Evolutionary conservation across 441 rosid species (phyloP), one percentile per base, ranked within the genome.

Genomic region (Geranium incanum): DNA sequence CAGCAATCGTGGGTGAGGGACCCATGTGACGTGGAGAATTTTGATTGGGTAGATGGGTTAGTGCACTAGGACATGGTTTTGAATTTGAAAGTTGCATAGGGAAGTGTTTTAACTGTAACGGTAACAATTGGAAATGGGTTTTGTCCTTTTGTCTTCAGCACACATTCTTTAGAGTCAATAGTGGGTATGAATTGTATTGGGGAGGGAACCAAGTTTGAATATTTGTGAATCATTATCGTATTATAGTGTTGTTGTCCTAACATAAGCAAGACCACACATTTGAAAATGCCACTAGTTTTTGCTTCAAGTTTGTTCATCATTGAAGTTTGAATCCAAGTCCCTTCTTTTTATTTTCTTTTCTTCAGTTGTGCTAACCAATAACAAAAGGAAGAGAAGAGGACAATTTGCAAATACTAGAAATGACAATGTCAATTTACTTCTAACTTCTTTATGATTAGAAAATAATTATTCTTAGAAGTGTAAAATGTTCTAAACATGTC

Each of bases 111-210:
- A 15, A 13, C 18, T 13, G 16, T n/a, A 52, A 52, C 60, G 60
- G 60, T 52, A 52, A 52, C 60, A 5, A 52, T 52, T 52, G 60
- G 60, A 52, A 52, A 52, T 52, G 60, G 60, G 60, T 52, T 52
- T 41, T 52, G 60, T 52, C 60, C 19, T 52, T 8, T 52, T 52
- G 13, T 13, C 15, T 52, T 28, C 33, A 28, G 33, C 33, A 28
- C 18, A n/a, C 4, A 52, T 52, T 52, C 18, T 52, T 52, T 13
- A 0, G 6, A 52, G 60, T 52, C 18, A 52, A 52, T 52, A n/a
- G 60, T 12, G 15, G 15, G 60, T 52, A 52, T 13, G 9, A 52
- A 41, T 5, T 5, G 45, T 41, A 41, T 41, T 41, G 45, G 45
- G 45, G 60, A 13, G 60, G 16, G 60, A 13, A 52, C 19, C 19